These are phyloP conservation scores for Pythium vanterpoolii DNA, from an alignment of 352 stramenopile genomes.

Conservation along the genomic window DNA sequence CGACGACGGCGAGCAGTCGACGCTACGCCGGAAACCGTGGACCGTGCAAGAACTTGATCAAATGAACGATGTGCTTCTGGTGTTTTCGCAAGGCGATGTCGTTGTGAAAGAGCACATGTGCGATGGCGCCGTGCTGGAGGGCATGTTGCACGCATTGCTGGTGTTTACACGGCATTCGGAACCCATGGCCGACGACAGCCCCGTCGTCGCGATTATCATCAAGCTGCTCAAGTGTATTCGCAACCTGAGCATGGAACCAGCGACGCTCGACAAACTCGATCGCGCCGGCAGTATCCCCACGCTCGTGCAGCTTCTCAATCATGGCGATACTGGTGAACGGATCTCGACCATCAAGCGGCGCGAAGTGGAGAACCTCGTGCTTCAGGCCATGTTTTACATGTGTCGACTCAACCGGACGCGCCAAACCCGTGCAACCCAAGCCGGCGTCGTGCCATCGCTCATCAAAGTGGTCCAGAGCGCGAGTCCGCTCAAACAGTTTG, in stretches of 20 bases:
- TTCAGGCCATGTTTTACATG: constrained; percentile 92
- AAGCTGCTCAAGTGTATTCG: constrained; percentile 84
- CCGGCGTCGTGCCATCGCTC: constrained; percentile 89
- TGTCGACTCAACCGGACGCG: constrained; percentile 91
- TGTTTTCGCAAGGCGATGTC: constrained; percentile 90
- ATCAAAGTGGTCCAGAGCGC: constrained; percentile 79
- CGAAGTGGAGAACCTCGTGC: constrained; percentile 89
- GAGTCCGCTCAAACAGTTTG: constrained; percentile 91
- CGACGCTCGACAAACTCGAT: constrained; percentile 87
- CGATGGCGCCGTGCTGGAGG: constrained; percentile 71
- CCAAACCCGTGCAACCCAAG: constrained; percentile 85
- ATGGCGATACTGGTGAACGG: not conserved
- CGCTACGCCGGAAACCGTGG: constrained; percentile 31
- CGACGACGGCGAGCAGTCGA: constrained; percentile 20
- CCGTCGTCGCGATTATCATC: constrained; percentile 41
- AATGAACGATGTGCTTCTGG: constrained; percentile 85
- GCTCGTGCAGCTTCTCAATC: constrained; percentile 76
- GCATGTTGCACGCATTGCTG: constrained; percentile 51
- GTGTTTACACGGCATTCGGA: constrained; percentile 20
- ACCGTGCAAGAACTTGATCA: constrained; percentile 66
- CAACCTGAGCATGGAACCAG: constrained; percentile 91
- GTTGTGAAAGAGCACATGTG: constrained; percentile 93
- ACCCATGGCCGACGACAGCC: constrained; percentile 2
- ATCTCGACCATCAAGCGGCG: constrained; percentile 44
- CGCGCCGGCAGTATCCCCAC: constrained; percentile 83